Base-by-base conservation (phyloP, 495 filamentous ascomycete species). In the Xylaria scruposa region DNA sequence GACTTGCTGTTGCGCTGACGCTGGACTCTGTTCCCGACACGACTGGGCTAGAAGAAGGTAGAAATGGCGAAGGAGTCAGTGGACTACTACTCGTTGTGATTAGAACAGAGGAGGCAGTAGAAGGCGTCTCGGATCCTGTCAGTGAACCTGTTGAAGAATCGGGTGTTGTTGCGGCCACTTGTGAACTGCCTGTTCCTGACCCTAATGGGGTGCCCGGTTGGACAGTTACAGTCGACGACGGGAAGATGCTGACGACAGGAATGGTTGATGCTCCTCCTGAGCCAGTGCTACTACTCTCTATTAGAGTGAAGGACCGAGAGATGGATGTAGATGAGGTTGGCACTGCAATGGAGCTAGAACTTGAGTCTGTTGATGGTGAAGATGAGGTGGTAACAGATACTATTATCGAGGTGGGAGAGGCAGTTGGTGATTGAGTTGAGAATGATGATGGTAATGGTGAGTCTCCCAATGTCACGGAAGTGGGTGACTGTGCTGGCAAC, bases 211-310 rank as follows among this genome's bases (percentile, higher is more conserved):
- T 65, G 59, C 67, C 29, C 21, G 70, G 40, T 6, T 26, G 29
- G 4, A 79, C 36, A 17, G 65, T 59, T 4, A 77, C 65, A 46
- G 77, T 79, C 33, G 77, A 77, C 46, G 75, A 77, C 2, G 77
- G 77, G 51, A 77, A 75, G 38, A 79, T 70, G 63, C 70, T 74
- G 42, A 79, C 29, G 0, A 73, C 21, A 1, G 77, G 77, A 26
- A 79, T 79, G 19, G 73, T 67, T 59, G 70, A 58, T 51, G 26
- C 51, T 24, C 46, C n/a, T 15, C 33, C 42, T 3, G 17, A 19
- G 9, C 38, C 9, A 24, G 56, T 40, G 49, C 61, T 75, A 70
- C 47, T 72, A 62, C 72, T 77, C 44, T 74, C 75, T 42, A 49
- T 70, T 46, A 72, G 53, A 3, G 75, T 74, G 40, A 70, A 76